Evolutionary conservation across 805 yeast genomes (phyloP).

Genomic region (Naumovozyma baii): DNA sequence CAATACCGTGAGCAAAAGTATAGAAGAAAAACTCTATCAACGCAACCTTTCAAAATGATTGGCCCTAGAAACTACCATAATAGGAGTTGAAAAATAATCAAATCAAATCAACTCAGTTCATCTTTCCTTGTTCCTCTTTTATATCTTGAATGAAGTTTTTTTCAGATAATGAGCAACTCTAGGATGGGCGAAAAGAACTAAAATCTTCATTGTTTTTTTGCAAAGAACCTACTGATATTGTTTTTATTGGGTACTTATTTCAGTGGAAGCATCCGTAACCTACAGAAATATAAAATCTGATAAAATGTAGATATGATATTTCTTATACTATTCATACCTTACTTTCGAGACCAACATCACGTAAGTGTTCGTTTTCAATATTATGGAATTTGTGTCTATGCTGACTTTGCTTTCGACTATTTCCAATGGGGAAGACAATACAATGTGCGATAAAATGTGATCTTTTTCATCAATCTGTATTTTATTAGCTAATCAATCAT

Average conservation of each 20-base stretch:
- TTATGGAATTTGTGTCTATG: no score
- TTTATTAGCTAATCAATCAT: no score
- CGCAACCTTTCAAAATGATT: conserved; percentile 20
- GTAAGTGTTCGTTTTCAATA: no score
- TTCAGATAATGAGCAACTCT: conserved; percentile 7
- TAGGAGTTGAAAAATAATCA: conserved; percentile 14
- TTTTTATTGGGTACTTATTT: neutral
- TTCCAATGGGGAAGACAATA: no score
- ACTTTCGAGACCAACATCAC: no score
- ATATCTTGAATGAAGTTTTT: conserved; percentile 14
- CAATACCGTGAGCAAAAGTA: conserved; percentile 9
- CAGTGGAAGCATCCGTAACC: no score
- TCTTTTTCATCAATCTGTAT: no score
- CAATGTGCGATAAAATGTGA: no score
- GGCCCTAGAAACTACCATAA: conserved; percentile 21
- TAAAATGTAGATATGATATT: no score
- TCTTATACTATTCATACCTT: no score
- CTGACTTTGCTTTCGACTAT: no score
- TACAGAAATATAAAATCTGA: no score
- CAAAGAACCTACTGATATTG: neutral
- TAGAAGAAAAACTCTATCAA: conserved; percentile 7
- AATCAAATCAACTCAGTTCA: conserved; percentile 15
- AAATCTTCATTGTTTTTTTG: neutral
- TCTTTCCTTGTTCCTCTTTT: conserved; percentile 14
- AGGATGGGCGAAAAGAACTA: conserved; percentile 24